phyloP scores from a whole-genome alignment of 164 flowering plant genomes.

The Buxus sempervirens region DNA sequence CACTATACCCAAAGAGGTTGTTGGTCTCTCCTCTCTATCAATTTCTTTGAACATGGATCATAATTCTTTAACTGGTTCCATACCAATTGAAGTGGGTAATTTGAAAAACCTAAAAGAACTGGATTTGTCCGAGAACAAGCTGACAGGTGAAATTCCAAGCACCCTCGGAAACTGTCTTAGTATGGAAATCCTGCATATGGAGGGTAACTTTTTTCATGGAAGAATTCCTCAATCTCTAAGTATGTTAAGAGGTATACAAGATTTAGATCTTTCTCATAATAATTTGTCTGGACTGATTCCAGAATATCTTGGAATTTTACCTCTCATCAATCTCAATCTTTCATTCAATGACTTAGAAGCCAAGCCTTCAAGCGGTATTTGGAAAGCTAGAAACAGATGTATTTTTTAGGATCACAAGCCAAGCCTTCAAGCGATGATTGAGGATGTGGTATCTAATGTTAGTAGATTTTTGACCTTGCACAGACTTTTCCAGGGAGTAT shows the following conservation, averaged over 20 bases:
- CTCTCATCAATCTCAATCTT: background rate
- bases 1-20: background rate
- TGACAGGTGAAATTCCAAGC: conserved; percentile 24
- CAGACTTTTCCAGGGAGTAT: too few species aligned
- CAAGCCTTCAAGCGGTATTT: too few species aligned
- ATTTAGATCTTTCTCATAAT: conserved; percentile 19
- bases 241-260: conserved; percentile 8
- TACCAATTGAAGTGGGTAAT: conserved; percentile 20
- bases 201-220: conserved; percentile 6
- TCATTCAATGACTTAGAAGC: background rate
- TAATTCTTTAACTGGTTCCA: conserved; percentile 18
- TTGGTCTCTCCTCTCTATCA: background rate
- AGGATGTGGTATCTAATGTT: too few species aligned
- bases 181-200: background rate
- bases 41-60: conserved; percentile 1
- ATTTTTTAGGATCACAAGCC: too few species aligned
- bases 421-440: too few species aligned
- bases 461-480: too few species aligned
- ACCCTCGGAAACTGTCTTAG: conserved; percentile 4
- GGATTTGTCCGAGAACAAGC: conserved; percentile 20
- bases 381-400: too few species aligned
- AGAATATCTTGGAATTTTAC: background rate
- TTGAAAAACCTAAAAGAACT: background rate
- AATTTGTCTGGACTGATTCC: conserved; percentile 12
- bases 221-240: conserved; percentile 5